phyloP scores from a whole-genome alignment of 805 yeast species.

The Pichia scutulata region DNA sequence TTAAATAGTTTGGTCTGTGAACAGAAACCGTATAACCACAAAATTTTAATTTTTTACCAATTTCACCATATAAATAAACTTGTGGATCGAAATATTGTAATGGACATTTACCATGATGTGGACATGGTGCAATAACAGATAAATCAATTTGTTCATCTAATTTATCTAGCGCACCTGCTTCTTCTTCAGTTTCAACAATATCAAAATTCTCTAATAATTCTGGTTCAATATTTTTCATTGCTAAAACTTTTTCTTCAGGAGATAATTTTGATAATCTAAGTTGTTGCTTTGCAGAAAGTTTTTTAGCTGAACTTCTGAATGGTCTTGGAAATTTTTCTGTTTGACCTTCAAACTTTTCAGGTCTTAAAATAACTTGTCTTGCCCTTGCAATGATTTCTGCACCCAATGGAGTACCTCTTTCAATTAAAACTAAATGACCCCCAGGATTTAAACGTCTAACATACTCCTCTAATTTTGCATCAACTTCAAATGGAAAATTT shows the following conservation, averaged over 20 bases:
- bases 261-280: constrained; percentile 6
- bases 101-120: constrained; percentile 84
- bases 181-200: constrained; percentile 12
- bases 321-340: constrained; percentile 64
- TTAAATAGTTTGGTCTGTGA: constrained; percentile 67
- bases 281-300: constrained; percentile 3
- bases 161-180: constrained; percentile 3
- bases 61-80: constrained; percentile 43
- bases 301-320: constrained; percentile 34
- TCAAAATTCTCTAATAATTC: constrained; percentile 22
- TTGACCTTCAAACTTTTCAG: constrained; percentile 54
- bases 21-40: constrained; percentile 69
- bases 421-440: constrained; percentile 74
- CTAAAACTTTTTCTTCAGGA: constrained; percentile 14
- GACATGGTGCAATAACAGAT: constrained; percentile 78
- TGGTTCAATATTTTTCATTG: constrained; percentile 17
- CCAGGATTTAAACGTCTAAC: constrained; percentile 61
- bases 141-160: constrained; percentile 36
- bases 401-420: constrained; percentile 86
- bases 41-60: constrained; percentile 58
- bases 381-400: constrained; percentile 87
- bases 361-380: constrained; percentile 82
- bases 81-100: constrained; percentile 71
- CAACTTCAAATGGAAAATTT: constrained; percentile 67
- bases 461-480: constrained; percentile 51